Evolutionary conservation across 192 early-diverging fungal species (phyloP).

Genomic region (Entomortierella lignicola): DNA sequence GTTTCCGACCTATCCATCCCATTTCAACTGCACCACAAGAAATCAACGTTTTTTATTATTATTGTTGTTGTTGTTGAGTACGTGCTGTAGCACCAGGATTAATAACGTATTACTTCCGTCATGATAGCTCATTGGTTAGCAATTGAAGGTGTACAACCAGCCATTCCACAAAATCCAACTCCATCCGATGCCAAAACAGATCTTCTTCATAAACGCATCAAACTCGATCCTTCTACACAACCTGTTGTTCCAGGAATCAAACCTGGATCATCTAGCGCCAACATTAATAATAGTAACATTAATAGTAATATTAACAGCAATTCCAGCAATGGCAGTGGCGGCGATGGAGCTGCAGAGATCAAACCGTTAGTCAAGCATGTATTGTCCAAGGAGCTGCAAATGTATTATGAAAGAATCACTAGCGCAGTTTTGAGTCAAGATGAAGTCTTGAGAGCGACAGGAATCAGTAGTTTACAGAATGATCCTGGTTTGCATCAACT

Average conservation of each 20-base stretch:
- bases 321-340: slow-evolving; percentile 2
- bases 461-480: slow-evolving; percentile 82
- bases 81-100: too few species aligned
- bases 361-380: slow-evolving; percentile 90
- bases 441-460: slow-evolving; percentile 75
- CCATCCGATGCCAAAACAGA: slow-evolving; percentile 71
- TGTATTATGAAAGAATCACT: slow-evolving; percentile 94
- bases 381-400: slow-evolving; percentile 91
- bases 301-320: neutral
- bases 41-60: too few species aligned
- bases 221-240: slow-evolving; percentile 46
- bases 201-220: slow-evolving; percentile 59
- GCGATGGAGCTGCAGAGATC: slow-evolving; percentile 57
- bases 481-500: slow-evolving; percentile 97
- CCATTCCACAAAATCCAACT: slow-evolving; percentile 95
- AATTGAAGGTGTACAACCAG: slow-evolving; percentile 98
- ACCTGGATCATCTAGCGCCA: slow-evolving; percentile 7
- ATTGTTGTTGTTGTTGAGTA: too few species aligned
- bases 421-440: slow-evolving; percentile 78
- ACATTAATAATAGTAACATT: neutral
- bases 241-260: slow-evolving; percentile 52
- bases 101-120: neutral
- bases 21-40: too few species aligned
- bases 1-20: too few species aligned
- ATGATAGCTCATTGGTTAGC: slow-evolving; percentile 93